phyloP scores from a whole-genome alignment of 495 filamentous ascomycete species.

The Choiromyces venosus region DNA sequence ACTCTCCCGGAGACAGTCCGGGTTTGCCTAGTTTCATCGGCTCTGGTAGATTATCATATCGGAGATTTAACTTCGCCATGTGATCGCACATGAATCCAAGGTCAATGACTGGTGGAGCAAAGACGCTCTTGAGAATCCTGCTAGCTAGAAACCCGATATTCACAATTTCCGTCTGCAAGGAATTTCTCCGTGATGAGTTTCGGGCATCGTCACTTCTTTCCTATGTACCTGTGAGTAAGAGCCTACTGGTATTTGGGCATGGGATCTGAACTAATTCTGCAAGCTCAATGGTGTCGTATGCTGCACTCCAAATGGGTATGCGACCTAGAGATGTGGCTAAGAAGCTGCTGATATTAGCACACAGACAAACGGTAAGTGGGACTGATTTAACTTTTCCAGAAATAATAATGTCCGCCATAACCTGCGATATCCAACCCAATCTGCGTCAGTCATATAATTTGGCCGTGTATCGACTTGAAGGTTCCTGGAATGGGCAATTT shows the following conservation, averaged over 20 bases:
- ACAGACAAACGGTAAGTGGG: background rate
- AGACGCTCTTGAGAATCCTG: constrained; percentile 10
- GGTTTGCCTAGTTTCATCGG: constrained; percentile 5
- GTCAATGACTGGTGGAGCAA: constrained; percentile 2
- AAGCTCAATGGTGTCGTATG: constrained; percentile 9
- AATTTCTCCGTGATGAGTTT: constrained; percentile 3
- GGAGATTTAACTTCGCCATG: constrained; percentile 10
- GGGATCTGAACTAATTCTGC: constrained; percentile 8
- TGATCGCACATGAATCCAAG: constrained; percentile 7
- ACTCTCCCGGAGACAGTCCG: background rate
- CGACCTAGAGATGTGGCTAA: constrained; percentile 15
- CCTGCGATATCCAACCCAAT: constrained; percentile 10
- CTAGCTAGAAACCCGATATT: constrained; percentile 13
- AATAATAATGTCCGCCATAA: constrained; percentile 22
- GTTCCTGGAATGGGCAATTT: constrained; percentile 11
- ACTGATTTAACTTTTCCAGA: constrained; percentile 11
- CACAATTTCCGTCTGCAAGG: constrained; percentile 12
- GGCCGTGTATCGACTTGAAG: constrained; percentile 6
- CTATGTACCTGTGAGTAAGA: background rate
- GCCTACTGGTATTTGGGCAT: background rate
- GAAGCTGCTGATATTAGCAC: constrained; percentile 6
- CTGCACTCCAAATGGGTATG: constrained; percentile 11
- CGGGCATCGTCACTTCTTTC: constrained; percentile 11
- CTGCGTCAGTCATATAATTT: constrained; percentile 1
- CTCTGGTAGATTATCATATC: constrained; percentile 11